Conservation (phyloP, 345 rosid genomes). For the Acer yangbiense region DNA sequence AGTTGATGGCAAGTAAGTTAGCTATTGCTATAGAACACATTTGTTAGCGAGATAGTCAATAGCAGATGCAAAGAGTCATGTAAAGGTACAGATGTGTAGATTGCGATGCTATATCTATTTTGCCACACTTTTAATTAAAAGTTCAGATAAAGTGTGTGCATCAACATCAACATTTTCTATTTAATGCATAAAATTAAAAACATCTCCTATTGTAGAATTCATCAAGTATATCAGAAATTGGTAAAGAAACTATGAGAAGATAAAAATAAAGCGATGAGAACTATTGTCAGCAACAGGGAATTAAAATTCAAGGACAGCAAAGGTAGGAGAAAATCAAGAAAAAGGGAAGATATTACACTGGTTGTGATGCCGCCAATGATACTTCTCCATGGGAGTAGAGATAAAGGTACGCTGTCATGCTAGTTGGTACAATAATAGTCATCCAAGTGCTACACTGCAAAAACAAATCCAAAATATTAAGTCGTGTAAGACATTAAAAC, state of each 20-base stretch:
- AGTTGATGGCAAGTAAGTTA: background rate
- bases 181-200: background rate
- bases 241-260: constrained; percentile 9
- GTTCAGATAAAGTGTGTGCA: background rate
- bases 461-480: constrained; percentile 17
- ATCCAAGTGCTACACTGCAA: constrained; percentile 95
- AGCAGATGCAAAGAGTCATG: background rate
- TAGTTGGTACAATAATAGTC: constrained; percentile 92
- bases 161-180: background rate
- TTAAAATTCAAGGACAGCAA: background rate
- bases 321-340: constrained; percentile 3
- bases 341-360: constrained; percentile 65
- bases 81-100: too few relatives aligned
- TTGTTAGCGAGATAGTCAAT: background rate
- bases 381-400: constrained; percentile 98
- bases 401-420: constrained; percentile 97
- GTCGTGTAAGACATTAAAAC: background rate
- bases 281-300: background rate
- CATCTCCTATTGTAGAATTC: background rate
- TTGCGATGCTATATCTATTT: background rate
- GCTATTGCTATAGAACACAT: background rate
- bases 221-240: background rate
- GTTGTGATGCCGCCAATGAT: constrained; percentile 95
- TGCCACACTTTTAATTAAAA: background rate
- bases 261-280: background rate